These are phyloP conservation scores for Pseudogymnoascus sp. DNA, from an alignment of 2,329 filamentous ascomycete species.

Conservation along the genomic window DNA sequence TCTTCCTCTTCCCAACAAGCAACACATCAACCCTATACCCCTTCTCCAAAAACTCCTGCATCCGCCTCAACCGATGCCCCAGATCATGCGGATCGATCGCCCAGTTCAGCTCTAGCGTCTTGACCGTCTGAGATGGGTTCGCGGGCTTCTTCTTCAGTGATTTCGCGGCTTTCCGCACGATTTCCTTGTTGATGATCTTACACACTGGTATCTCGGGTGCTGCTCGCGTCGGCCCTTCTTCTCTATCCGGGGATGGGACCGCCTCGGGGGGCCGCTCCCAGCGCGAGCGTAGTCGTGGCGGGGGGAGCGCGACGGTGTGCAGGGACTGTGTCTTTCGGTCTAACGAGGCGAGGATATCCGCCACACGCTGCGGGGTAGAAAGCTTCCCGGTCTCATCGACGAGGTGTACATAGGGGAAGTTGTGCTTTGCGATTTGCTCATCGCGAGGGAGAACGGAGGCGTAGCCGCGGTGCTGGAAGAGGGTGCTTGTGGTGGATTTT, in stretches of 20 bases:
- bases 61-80: conserved; percentile 57
- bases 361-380: conserved; percentile 25
- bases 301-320: conserved; percentile 36
- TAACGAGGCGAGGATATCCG: conserved; percentile 35
- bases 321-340: conserved; percentile 44
- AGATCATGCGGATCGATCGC: conserved; percentile 71
- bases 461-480: conserved; percentile 13
- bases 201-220: conserved; percentile 51
- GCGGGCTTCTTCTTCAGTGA: conserved; percentile 36
- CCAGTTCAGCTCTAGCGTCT: conserved; percentile 89
- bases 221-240: conserved; percentile 30
- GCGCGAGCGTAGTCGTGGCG: conserved; percentile 15
- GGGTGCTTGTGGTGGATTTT: conserved; percentile 1
- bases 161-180: conserved; percentile 38
- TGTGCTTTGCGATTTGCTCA: conserved; percentile 35
- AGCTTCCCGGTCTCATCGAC: conserved; percentile 33
- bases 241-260: not conserved
- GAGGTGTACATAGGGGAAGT: conserved; percentile 34
- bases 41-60: conserved; percentile 62
- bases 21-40: conserved; percentile 69
- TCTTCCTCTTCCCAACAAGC: conserved; percentile 58
- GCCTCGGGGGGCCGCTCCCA: not conserved
- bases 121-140: conserved; percentile 40
- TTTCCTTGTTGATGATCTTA: conserved; percentile 56
- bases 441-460: conserved; percentile 33